Conservation (phyloP, 257 asterid species). For the Solanum bulbocastanum region DNA sequence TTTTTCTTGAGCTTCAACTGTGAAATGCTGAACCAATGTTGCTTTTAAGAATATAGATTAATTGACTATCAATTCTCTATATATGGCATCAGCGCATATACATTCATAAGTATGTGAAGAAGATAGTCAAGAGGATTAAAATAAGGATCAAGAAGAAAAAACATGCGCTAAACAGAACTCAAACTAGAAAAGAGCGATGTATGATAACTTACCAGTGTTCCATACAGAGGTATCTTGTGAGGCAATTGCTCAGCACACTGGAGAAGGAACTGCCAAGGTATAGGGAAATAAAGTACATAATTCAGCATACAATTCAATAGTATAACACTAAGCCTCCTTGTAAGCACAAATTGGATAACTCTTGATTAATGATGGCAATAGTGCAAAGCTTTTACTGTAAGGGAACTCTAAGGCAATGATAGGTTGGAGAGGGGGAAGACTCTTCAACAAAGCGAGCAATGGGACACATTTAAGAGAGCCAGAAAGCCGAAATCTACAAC, state of each 20-base stretch:
- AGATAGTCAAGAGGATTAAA: not conserved
- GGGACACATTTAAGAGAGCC: not conserved
- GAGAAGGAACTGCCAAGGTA: conserved; percentile 67
- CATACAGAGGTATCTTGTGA: conserved; percentile 90
- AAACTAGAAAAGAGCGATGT: not conserved
- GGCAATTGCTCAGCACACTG: conserved; percentile 96
- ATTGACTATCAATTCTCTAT: not conserved
- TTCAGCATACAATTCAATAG: not conserved
- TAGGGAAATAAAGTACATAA: conserved; percentile 2
- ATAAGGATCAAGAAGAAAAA: not conserved
- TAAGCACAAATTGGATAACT: not conserved
- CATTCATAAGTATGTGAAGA: not conserved
- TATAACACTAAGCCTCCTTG: not conserved
- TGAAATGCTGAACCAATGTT: not conserved
- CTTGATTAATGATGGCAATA: not conserved
- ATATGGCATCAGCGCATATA: not conserved
- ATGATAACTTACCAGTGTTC: conserved; percentile 65
- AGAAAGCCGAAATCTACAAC: not conserved
- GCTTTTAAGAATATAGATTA: not conserved
- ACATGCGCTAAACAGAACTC: not conserved
- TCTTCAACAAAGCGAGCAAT: not conserved
- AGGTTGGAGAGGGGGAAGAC: not conserved
- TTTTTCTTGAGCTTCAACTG: not conserved
- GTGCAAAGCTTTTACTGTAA: not conserved
- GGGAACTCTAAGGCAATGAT: not conserved